Evolutionary conservation across 2,329 filamentous ascomycete genomes (phyloP).

Genomic region (Harringtonia aguacate): DNA sequence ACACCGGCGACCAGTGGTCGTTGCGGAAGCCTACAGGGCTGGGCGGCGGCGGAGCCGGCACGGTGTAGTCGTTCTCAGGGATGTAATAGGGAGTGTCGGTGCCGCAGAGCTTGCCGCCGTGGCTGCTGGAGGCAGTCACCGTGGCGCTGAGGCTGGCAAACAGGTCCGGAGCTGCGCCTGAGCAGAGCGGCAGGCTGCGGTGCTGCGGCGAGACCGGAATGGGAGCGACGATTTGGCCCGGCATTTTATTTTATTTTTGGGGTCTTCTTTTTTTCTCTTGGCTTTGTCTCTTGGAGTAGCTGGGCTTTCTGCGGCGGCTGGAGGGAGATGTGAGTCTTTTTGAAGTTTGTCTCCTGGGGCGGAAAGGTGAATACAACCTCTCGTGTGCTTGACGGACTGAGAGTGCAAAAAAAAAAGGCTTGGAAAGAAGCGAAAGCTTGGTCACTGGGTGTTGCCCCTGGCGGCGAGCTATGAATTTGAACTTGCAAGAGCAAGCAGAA

Average conservation of each 20-base stretch:
- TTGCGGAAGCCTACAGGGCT: constrained; percentile 51
- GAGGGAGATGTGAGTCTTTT: neutral
- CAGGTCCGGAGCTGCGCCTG: constrained; percentile 32
- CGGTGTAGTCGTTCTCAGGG: constrained; percentile 48
- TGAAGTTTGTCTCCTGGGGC: no score
- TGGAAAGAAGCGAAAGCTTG: no score
- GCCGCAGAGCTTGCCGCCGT: constrained; percentile 25
- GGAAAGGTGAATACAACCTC: no score
- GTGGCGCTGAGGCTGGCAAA: constrained; percentile 42
- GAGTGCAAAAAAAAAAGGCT: no score
- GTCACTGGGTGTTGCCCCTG: no score
- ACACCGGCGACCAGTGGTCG: constrained; percentile 40
- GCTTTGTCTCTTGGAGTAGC: neutral
- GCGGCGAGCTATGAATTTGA: no score
- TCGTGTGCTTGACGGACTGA: no score
- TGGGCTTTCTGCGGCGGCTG: neutral
- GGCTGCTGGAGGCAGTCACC: constrained; percentile 19
- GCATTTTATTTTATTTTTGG: constrained; percentile 28
- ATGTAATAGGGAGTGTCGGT: constrained; percentile 39
- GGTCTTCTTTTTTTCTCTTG: neutral
- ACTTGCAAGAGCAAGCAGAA: no score
- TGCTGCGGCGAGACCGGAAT: constrained; percentile 36
- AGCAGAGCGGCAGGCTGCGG: constrained; percentile 32
- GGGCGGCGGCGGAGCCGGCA: constrained; percentile 54
- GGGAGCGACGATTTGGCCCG: constrained; percentile 32